phyloP scores from a whole-genome alignment of 306 rosid species.

The Vigna mungo region DNA sequence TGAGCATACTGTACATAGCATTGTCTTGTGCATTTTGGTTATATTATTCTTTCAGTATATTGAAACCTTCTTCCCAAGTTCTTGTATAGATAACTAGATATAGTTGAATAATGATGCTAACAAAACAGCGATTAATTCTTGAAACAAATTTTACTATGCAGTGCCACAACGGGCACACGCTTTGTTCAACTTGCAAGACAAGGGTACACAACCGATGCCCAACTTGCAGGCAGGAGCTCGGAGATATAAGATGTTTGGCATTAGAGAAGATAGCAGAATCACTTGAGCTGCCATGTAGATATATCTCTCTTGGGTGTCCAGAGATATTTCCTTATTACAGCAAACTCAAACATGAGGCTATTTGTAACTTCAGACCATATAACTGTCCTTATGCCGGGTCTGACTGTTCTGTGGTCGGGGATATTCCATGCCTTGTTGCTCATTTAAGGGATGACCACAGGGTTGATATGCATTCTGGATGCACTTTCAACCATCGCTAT shows the following conservation, averaged over 20 bases:
- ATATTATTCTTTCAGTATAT: constrained; percentile 1
- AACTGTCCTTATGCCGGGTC: constrained; percentile 84
- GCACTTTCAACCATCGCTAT: constrained; percentile 83
- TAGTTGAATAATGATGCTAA: constrained; percentile 30
- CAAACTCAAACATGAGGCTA: constrained; percentile 75
- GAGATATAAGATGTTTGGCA: constrained; percentile 83
- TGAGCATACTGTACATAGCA: not conserved
- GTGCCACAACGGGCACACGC: constrained; percentile 87
- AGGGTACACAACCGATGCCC: constrained; percentile 87
- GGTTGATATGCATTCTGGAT: constrained; percentile 88
- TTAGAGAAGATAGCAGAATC: constrained; percentile 84
- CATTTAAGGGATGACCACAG: constrained; percentile 82
- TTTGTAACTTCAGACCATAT: constrained; percentile 80
- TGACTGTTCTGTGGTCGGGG: constrained; percentile 76
- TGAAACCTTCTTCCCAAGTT: not conserved
- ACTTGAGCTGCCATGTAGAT: constrained; percentile 79
- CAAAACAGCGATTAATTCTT: constrained; percentile 32
- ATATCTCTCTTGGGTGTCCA: constrained; percentile 67
- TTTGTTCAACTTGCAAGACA: constrained; percentile 78
- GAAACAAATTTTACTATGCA: constrained; percentile 49
- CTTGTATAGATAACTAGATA: constrained; percentile 32
- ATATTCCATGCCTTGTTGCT: constrained; percentile 68
- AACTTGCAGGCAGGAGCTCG: constrained; percentile 78
- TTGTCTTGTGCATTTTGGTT: not conserved
- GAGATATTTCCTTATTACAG: constrained; percentile 81